Conservation (phyloP, 2,329 filamentous ascomycete species). For the Aspergillus calidoustus region DNA sequence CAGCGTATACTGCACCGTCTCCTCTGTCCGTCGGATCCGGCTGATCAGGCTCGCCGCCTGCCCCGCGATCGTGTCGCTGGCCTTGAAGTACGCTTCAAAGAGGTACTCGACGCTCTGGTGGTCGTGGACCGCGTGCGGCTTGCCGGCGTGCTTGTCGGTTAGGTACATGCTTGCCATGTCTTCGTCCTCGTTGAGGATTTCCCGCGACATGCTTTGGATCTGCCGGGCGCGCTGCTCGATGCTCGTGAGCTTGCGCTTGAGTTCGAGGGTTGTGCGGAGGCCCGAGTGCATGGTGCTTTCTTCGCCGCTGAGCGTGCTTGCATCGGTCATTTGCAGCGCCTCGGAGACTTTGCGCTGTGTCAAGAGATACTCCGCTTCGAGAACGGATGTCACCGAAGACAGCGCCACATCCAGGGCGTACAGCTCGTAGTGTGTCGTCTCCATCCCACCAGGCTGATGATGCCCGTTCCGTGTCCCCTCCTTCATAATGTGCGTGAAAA, state of each 20-base stretch:
- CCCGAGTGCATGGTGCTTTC: not conserved
- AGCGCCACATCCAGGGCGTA: slow-evolving; percentile 42
- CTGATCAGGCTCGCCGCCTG: slow-evolving; percentile 31
- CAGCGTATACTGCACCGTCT: slow-evolving; percentile 38
- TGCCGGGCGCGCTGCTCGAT: slow-evolving; percentile 41
- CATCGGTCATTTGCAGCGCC: slow-evolving; percentile 18
- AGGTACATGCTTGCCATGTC: slow-evolving; percentile 46
- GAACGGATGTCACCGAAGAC: slow-evolving; percentile 37
- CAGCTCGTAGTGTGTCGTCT: slow-evolving; percentile 37
- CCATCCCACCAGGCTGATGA: not conserved
- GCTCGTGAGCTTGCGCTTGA: slow-evolving; percentile 27
- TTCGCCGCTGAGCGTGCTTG: not conserved
- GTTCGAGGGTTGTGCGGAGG: not conserved
- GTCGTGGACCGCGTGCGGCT: slow-evolving; percentile 34
- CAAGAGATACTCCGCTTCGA: slow-evolving; percentile 39
- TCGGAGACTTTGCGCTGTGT: slow-evolving; percentile 21
- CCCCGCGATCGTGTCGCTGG: slow-evolving; percentile 39
- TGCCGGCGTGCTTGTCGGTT: slow-evolving; percentile 35
- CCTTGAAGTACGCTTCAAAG: slow-evolving; percentile 44
- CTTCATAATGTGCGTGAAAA: slow-evolving; percentile 1
- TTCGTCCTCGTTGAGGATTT: slow-evolving; percentile 41
- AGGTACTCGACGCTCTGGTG: slow-evolving; percentile 46
- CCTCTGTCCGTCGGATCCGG: slow-evolving; percentile 38
- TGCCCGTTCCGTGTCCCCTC: not conserved
- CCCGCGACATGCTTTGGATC: slow-evolving; percentile 39